Evolutionary conservation across 768 basidiomycete genomes (phyloP).

Genomic region (Tylopilus subfusipes): DNA sequence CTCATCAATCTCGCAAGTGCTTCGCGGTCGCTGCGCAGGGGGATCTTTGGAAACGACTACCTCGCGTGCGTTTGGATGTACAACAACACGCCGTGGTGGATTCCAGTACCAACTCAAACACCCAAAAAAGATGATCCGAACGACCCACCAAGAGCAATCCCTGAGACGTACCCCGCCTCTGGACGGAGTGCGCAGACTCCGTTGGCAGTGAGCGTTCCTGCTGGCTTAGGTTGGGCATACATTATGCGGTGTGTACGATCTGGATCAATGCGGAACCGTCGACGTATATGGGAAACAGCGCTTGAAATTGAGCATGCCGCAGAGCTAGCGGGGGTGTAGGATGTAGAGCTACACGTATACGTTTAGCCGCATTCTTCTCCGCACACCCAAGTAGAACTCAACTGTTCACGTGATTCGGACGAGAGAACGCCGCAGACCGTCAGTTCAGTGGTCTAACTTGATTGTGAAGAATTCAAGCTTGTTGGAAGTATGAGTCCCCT

Average conservation of each 20-base stretch:
- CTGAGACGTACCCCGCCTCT: background rate
- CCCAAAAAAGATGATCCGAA: background rate
- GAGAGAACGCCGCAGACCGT: no score
- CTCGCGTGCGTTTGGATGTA: background rate
- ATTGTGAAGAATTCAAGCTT: no score
- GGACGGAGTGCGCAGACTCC: background rate
- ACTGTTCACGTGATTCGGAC: no score
- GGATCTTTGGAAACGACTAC: background rate
- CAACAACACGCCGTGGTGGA: background rate
- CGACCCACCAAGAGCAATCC: background rate
- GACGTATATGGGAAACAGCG: background rate
- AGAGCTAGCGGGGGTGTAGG: background rate
- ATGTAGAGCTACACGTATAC: no score
- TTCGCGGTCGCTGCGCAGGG: background rate
- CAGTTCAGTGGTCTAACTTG: no score
- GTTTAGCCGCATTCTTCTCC: background rate
- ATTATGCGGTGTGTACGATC: background rate
- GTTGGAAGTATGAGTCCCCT: no score
- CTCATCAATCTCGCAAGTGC: background rate
- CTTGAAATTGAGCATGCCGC: background rate
- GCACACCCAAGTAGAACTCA: no score
- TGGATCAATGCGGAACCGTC: conserved; percentile 1
- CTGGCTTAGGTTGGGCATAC: background rate
- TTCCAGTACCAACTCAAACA: background rate
- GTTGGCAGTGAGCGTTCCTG: background rate